These are phyloP conservation scores for Chlamydomonas sp. DNA, from an alignment of 139 green algal species.

Conservation along the genomic window DNA sequence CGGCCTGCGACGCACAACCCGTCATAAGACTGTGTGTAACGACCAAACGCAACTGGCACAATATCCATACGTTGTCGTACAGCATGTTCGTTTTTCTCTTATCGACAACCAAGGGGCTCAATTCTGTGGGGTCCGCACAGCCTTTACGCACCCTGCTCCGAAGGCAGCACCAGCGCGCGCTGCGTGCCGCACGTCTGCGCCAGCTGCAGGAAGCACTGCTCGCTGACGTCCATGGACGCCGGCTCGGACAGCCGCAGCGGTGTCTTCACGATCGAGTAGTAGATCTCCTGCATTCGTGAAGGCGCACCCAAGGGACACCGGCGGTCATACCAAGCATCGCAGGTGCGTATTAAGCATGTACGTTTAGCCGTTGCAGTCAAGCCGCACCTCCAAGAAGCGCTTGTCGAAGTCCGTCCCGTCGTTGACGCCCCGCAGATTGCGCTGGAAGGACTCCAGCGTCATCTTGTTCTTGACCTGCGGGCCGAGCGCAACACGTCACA, in stretches of 20 bases:
- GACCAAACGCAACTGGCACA: background rate
- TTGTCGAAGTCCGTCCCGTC: conserved; percentile 86
- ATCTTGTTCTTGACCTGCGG: conserved; percentile 85
- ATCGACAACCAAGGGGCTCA: too few relatives aligned
- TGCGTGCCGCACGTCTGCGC: conserved; percentile 43
- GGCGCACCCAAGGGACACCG: conserved; percentile 13
- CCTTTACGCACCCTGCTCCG: conserved; percentile 28
- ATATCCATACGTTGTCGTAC: background rate
- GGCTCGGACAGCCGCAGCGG: conserved; percentile 33
- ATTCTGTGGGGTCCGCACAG: background rate
- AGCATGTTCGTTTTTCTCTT: too few relatives aligned
- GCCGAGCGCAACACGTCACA: background rate
- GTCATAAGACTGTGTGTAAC: background rate
- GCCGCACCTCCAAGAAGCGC: conserved; percentile 85
- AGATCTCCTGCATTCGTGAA: conserved; percentile 44
- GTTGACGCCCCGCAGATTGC: conserved; percentile 97
- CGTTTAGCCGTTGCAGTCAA: conserved; percentile 47
- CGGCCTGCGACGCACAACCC: conserved; percentile 29
- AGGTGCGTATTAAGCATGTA: background rate
- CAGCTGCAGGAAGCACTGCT: conserved; percentile 47
- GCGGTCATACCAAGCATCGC: background rate
- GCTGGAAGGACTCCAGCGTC: conserved; percentile 86
- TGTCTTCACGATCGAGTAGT: conserved; percentile 46
- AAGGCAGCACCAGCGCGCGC: conserved; percentile 43
- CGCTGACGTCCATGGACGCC: conserved; percentile 45